Evolutionary conservation across 177 flowering plant species (phyloP), one percentile per base, ranked within the genome.

Genomic region (Vitis hybrid): DNA sequence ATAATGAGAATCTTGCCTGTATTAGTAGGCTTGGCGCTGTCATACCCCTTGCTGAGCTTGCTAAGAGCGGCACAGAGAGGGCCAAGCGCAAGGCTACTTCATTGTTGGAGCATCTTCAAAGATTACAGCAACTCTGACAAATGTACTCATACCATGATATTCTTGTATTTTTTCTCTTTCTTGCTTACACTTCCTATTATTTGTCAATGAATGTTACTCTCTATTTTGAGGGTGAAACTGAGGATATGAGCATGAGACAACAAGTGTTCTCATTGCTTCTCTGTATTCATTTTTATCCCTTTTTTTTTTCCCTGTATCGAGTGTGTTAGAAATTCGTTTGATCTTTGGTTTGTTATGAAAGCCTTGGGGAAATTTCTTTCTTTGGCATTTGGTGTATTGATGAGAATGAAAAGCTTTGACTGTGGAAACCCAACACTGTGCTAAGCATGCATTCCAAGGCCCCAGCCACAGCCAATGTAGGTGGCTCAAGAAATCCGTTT

Each of bases 21-120:
- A 69, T 94, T 51, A 85, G 88, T 66, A 79, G 99, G 80, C 89
- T 94, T 51, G 97, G 97, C 13, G 98, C 93, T 14, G 80, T 81
- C 26, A 77, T 91, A 52, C 97, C 98, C 49, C 70, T 94, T 70
- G 71, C 85, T 0, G 97, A 89, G 66, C 84, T 94, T 13, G 82
- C 90, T 1, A 85, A 72, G 71, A 86, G 70, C 55, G 97, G 98
- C 57, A 89, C 98, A 1, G 97, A 92, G 76, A 84, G 98, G 71
- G 95, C 97, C 3, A 89, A 90, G 75, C 72, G 98, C 63, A 94
- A 94, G 80, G 97, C 98, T 13, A 80, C 80, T 51, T 85, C 93
- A 22, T 75, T 94, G 72, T 68, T 94, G 78, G 95, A 88, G 78
- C 91, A 82, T 81, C 89, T 94, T 55, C 84, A 77, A 4, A 92